Evolutionary conservation across 2,329 filamentous ascomycete species (phyloP), one percentile per base, ranked within the genome.

Genomic region (Paraphoma sp.): DNA sequence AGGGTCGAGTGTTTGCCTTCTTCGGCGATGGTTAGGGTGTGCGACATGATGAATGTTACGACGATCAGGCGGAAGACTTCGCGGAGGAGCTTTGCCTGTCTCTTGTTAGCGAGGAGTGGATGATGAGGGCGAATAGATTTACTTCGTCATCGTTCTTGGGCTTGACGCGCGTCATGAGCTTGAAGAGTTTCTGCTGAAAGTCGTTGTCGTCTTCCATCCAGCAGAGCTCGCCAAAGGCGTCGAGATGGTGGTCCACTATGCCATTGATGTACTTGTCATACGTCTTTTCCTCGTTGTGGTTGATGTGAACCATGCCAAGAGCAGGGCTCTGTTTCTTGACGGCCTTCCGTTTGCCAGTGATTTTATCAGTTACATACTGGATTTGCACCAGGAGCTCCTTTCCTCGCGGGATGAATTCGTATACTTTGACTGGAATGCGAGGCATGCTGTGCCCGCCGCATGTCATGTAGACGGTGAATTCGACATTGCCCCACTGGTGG

Each of bases 11-110:
- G 61, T 23, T 79, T 75, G 28, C 71, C 74, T 54, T 77, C 71
- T 53, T 79, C 74, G 23, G 74, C 70, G 28, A 83, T 78, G 38
- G 76, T 80, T 31, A 82, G 66, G 5, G 80, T 79, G 60, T 80
- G 81, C 31, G 76, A 77, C 79, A 82, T 82, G 56, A 82, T 82
- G 63, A 79, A 81, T 1, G 80, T 83, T 45, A 78, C 74, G 3
- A 82, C 71, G 31, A 81, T 74, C 62, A 83, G 78, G 43, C 80
- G 78, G 50, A 79, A 72, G 47, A 82, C 75, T 51, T 80, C 76
- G 36, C 71, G 71, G 43, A 82, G 74, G 14, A 82, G 69, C 17
- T 74, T 72, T 48, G 69, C 66, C 60, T 81, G 68, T 28, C 29
- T 16, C 28, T 6, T 18, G 38, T 47, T 48, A 51, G 23, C 5